Evolutionary conservation across 768 basidiomycete species (phyloP).

Genomic region (Polyporus arcularius): DNA sequence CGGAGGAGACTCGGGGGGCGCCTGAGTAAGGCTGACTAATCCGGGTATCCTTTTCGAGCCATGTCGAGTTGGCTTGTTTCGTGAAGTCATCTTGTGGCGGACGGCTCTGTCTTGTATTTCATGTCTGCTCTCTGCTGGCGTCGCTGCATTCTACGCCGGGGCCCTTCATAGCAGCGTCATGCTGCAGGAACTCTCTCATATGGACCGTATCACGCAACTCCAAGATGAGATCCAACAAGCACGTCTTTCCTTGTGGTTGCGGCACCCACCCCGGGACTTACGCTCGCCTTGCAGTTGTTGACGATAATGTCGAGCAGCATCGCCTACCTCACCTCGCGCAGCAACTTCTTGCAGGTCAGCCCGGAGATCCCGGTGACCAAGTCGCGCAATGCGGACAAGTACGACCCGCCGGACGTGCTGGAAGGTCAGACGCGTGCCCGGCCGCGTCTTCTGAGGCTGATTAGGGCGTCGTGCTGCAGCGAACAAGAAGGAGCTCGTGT

Average conservation of each 20-base stretch:
- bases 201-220: constrained; percentile 95
- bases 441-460: not conserved
- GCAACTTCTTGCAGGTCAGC: constrained; percentile 79
- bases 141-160: constrained; percentile 4
- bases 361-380: constrained; percentile 84
- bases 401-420: constrained; percentile 16
- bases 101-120: constrained; percentile 1
- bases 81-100: not conserved
- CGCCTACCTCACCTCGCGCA: constrained; percentile 71
- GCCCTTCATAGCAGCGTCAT: constrained; percentile 58
- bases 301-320: constrained; percentile 86
- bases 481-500: constrained; percentile 82
- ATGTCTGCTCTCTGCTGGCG: constrained; percentile 8
- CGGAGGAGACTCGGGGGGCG: not conserved
- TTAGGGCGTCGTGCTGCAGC: constrained; percentile 41
- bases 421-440: constrained; percentile 12
- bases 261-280: constrained; percentile 44
- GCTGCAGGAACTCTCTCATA: constrained; percentile 91
- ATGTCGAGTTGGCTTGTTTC: not conserved
- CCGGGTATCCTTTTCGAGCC: not conserved
- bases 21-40: constrained; percentile 4
- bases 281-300: constrained; percentile 46
- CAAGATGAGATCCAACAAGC: constrained; percentile 92
- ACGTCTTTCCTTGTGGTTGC: constrained; percentile 59
- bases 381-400: constrained; percentile 43